These are phyloP conservation scores for Diaporthe sp. DNA, from an alignment of 2,329 filamentous ascomycete genomes.

Conservation along the genomic window DNA sequence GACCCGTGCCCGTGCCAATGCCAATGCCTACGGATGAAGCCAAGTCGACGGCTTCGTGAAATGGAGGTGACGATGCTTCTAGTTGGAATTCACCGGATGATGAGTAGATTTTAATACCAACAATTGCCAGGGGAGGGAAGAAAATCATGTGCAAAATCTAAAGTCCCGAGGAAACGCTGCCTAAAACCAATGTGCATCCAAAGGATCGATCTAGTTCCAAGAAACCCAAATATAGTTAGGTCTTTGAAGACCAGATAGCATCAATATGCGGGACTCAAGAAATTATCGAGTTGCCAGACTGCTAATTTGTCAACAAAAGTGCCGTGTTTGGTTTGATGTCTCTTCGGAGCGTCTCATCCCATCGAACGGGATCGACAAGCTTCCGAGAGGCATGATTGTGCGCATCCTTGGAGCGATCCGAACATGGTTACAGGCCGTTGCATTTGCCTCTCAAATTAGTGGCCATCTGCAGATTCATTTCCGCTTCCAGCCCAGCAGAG, in stretches of 20 bases:
- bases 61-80: not conserved
- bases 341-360: not conserved
- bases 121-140: too few species aligned
- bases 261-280: not conserved
- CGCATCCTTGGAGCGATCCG: not conserved
- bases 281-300: not conserved
- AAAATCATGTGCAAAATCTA: not conserved
- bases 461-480: too few species aligned
- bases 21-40: conserved; percentile 45
- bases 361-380: not conserved
- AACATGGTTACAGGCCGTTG: not conserved
- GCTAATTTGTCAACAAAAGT: not conserved
- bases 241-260: not conserved
- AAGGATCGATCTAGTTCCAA: not conserved
- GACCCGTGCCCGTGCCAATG: conserved; percentile 77
- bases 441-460: not conserved
- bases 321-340: not conserved
- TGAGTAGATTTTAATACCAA: too few species aligned
- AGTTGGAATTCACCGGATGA: too few species aligned
- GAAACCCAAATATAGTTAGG: not conserved
- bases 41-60: not conserved
- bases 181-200: not conserved
- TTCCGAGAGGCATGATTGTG: not conserved
- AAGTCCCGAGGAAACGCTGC: not conserved
- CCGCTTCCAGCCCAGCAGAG: too few species aligned